Base-by-base conservation (phyloP, 192 early-diverging fungal genomes). In the Rhizophagus sp. region DNA sequence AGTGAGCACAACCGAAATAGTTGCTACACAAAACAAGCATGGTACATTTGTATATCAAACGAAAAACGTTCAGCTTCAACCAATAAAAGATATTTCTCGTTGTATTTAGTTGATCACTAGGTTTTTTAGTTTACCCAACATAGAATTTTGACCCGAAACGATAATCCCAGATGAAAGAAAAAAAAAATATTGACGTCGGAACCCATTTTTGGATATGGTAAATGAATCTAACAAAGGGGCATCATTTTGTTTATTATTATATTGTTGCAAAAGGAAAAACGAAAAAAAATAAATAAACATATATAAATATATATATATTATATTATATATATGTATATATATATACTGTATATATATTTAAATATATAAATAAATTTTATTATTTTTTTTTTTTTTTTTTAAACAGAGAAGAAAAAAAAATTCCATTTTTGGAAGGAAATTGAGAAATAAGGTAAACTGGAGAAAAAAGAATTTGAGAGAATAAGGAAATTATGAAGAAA, bases 121-220 rank as follows among this genome's bases (percentile, higher is more conserved):
- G 22, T 41, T 24, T 44, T 69, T 70, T 70, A 70, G 68, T 70
- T 70, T 70, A 70, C 68, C 68, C 68, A 41, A 70, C 68, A 70
- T 70, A 70, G 68, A 70, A 70, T 70, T 70, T 36, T 5, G 12
- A 10, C 36, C 68, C 68, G 68, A 70, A 70, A 44, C 36, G 68
- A 70, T 44, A 41, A 44, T 7, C 34, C 9, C 24, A 30, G 64
- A 27, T 33, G 15, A 27, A 25, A 65, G 27, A 65, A 22, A 65
- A 8, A 41, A n/a, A 10, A 44, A 12, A 47, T 47, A 47, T 47
- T 66, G 10, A 13, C 22, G 64, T 66, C 8, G 11, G 64, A 27
- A 66, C 15, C 64, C 64, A n/a, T 66, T 66, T 66, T 66, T 25
- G 25, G 64, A 57, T n/a, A 57, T 22, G 6, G 5, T 17, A 57